Base-by-base conservation (phyloP, 2,329 filamentous ascomycete species). In the Aspergillus candidus region DNA sequence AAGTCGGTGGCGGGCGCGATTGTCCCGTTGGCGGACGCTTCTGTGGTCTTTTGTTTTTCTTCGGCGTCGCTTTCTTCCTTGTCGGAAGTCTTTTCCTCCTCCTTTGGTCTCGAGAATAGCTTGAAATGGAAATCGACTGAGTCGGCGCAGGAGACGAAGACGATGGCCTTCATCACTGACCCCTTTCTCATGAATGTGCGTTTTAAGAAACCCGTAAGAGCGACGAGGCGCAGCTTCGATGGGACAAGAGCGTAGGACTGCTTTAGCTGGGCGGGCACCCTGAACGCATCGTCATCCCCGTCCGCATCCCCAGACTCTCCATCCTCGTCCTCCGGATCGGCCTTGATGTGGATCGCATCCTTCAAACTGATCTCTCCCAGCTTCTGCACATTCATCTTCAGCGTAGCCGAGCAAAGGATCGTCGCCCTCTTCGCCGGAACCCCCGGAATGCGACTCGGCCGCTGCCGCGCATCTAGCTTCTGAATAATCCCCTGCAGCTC, bases 81-180 rank as follows among this genome's bases (percentile, higher is more conserved):
- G 7, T 44, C 35, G 38, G 46, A 42, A n/a, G 13, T 35, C 10
- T 58, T 48, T 11, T 59, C 55, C 36, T 57, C 48, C 22, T 59
- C 45, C 17, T 56, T 58, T 44, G 12, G 52, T 50, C 38, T 56
- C 53, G 4, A 83, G 45, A 98, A 79, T 3, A 95, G 72, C 48
- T 94, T 86, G 63, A 89, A 97, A 65, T 97, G 91, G 58, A 96
- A 98, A 63, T 98, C 89, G 47, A 97, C 93, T 1, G 88, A 93
- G 64, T 98, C 93, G 14, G 93, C 90, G 59, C 93, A 98, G 10
- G 91, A 95, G 38, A 98, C 86, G 70, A 98, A 98, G 31, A 98
- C 77, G 48, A 98, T 96, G 15, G 86, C 87, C 67, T 98, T 97
- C 87, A 94, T 96, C 13, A 94, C 86, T 1, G 88, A 88, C 0